phyloP scores from a whole-genome alignment of 2,329 filamentous ascomycete genomes.

The Fusarium subtropicale region DNA sequence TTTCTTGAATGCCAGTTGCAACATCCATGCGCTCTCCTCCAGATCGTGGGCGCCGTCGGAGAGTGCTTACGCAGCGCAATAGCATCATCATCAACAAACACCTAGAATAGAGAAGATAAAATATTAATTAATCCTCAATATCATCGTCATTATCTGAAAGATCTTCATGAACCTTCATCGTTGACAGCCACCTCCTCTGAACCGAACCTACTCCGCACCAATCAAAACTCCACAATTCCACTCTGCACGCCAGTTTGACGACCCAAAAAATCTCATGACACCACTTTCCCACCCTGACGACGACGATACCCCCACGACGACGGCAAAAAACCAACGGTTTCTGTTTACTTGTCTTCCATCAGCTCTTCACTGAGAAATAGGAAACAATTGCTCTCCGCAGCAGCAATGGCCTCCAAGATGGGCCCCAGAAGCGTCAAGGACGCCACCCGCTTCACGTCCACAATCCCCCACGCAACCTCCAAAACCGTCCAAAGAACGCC shows the following conservation, averaged over 20 bases:
- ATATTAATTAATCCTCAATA: neutral
- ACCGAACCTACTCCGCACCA: constrained; percentile 54
- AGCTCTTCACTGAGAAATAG: neutral
- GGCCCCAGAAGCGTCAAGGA: constrained; percentile 78
- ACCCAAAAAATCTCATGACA: constrained; percentile 55
- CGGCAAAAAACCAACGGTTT: constrained; percentile 10
- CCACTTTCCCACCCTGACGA: constrained; percentile 45
- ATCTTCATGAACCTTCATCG: constrained; percentile 3
- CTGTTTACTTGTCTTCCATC: neutral
- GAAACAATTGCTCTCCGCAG: neutral
- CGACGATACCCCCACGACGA: constrained; percentile 24
- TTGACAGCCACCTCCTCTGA: constrained; percentile 42
- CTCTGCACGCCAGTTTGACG: constrained; percentile 24
- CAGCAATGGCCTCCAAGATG: constrained; percentile 58
- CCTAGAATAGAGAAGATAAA: neutral
- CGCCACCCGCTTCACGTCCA: constrained; percentile 76
- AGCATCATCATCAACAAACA: neutral
- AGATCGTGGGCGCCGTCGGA: too few relatives aligned
- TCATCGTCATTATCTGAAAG: constrained; percentile 9
- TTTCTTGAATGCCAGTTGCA: neutral
- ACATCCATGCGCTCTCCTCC: neutral
- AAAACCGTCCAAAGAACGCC: constrained; percentile 59
- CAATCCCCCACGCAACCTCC: constrained; percentile 71
- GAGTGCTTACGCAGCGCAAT: neutral
- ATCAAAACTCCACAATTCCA: constrained; percentile 50